phyloP scores from a whole-genome alignment of 805 yeast species.

The Sugiyamaella americana region DNA sequence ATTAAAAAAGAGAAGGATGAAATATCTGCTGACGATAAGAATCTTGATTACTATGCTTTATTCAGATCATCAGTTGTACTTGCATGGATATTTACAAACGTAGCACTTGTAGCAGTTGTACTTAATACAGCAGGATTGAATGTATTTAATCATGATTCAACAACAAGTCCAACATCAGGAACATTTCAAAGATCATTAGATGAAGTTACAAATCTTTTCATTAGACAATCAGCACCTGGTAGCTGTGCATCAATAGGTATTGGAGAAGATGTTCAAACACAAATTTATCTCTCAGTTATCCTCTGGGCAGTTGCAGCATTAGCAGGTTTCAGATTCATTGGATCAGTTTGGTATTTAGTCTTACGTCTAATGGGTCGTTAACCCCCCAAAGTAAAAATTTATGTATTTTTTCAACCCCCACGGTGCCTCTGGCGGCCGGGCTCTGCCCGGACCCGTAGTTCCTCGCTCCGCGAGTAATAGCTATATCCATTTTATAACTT shows the following conservation, averaged over 20 bases:
- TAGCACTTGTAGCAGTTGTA: conserved; percentile 74
- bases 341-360: conserved; percentile 58
- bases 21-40: conserved; percentile 43
- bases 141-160: conserved; percentile 27
- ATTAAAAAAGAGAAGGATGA: conserved; percentile 31
- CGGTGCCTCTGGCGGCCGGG: no score
- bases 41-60: conserved; percentile 81
- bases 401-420: no score
- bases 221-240: conserved; percentile 15
- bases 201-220: conserved; percentile 23
- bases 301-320: conserved; percentile 90
- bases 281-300: conserved; percentile 69
- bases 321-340: conserved; percentile 77
- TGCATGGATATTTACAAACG: conserved; percentile 83
- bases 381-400: no score
- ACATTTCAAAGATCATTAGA: conserved; percentile 4
- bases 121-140: conserved; percentile 76
- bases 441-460: no score
- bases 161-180: conserved; percentile 16
- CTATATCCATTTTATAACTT: no score
- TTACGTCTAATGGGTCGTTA: conserved; percentile 30
- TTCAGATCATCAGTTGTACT: conserved; percentile 85
- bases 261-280: conserved; percentile 21
- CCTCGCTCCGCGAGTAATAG: no score
- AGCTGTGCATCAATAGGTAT: conserved; percentile 22